phyloP scores from a whole-genome alignment of 768 basidiomycete genomes.

The Fistulinella prunicolor region DNA sequence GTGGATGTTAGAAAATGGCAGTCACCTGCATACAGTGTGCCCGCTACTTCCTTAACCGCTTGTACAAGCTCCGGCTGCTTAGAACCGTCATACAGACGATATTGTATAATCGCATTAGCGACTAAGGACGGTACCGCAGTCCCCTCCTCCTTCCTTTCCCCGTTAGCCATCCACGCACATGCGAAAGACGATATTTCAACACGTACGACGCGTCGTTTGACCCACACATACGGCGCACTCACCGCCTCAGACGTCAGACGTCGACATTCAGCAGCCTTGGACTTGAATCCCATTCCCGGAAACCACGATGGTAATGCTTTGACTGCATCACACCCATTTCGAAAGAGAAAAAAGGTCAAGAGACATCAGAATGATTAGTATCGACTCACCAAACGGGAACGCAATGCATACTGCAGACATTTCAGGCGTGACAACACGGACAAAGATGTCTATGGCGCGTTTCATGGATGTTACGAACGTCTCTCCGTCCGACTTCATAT shows the following conservation, averaged over 20 bases:
- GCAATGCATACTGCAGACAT: slow-evolving; percentile 1
- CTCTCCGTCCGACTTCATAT: slow-evolving; percentile 3
- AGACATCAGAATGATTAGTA: background rate
- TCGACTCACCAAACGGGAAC: slow-evolving; percentile 16
- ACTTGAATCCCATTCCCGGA: slow-evolving; percentile 25
- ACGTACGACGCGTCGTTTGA: slow-evolving; percentile 4
- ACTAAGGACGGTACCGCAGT: slow-evolving; percentile 13
- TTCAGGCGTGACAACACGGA: background rate
- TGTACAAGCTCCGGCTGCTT: slow-evolving; percentile 4
- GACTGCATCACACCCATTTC: slow-evolving; percentile 15
- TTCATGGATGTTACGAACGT: slow-evolving; percentile 8
- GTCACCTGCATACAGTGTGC: slow-evolving; percentile 19
- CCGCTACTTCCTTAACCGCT: slow-evolving; percentile 18
- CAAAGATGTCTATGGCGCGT: slow-evolving; percentile 5
- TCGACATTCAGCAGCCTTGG: slow-evolving; percentile 11
- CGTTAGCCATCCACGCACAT: background rate
- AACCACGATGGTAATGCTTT: slow-evolving; percentile 22
- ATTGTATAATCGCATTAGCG: slow-evolving; percentile 9
- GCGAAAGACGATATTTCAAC: background rate
- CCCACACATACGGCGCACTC: slow-evolving; percentile 14
- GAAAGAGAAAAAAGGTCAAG: too few species aligned
- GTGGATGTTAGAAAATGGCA: background rate
- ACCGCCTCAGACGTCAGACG: slow-evolving; percentile 3
- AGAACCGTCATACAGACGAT: slow-evolving; percentile 4
- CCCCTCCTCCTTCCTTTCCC: slow-evolving; percentile 5